These are phyloP conservation scores for Fusarium sp. DNA, from an alignment of 2,329 filamentous ascomycete species.

Conservation along the genomic window DNA sequence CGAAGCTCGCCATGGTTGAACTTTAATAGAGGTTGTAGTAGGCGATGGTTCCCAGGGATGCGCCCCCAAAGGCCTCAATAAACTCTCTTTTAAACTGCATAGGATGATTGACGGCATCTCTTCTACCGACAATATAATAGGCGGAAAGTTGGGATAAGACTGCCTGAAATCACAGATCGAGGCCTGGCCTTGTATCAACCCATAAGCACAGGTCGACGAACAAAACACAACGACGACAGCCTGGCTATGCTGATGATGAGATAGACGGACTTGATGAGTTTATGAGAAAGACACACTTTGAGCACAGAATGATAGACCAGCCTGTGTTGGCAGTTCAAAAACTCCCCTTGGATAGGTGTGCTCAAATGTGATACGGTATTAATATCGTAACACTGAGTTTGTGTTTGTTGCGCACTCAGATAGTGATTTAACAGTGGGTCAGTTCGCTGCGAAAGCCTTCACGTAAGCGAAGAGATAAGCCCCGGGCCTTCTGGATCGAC, in stretches of 20 bases:
- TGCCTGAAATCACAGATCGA: background rate
- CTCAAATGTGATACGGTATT: too few species aligned
- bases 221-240: background rate
- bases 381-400: too few species aligned
- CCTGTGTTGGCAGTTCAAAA: background rate
- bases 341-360: too few species aligned
- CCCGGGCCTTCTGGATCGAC: background rate
- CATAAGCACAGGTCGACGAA: background rate
- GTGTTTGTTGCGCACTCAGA: too few species aligned
- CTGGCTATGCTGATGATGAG: background rate
- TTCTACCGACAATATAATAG: background rate
- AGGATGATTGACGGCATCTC: background rate
- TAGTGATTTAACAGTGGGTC: background rate
- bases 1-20: background rate
- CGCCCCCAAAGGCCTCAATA: background rate
- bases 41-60: background rate
- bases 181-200: rapidly evolving
- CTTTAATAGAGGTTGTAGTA: background rate
- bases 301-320: background rate
- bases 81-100: background rate
- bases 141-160: background rate
- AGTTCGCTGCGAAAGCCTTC: background rate
- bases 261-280: background rate
- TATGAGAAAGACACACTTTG: background rate
- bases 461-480: background rate